phyloP scores from a whole-genome alignment of 352 stramenopile species.

The Pythium brachiatum region DNA sequence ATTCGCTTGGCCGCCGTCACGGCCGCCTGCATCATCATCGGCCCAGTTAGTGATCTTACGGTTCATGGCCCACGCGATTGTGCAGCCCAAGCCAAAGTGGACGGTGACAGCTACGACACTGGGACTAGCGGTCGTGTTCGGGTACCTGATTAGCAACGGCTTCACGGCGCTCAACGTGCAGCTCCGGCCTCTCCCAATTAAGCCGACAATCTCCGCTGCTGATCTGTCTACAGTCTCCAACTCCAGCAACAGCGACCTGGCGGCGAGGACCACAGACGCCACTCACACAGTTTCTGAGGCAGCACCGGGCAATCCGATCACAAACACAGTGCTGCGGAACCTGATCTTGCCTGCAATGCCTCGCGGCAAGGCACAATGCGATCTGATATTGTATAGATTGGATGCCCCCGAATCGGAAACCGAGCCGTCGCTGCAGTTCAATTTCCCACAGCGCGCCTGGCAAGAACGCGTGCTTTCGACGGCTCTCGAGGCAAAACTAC shows the following conservation, averaged over 20 bases:
- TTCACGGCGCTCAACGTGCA: constrained; percentile 29
- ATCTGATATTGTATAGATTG: background rate
- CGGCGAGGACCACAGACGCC: too few relatives aligned
- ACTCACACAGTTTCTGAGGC: too few relatives aligned
- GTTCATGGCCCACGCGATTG: constrained; percentile 2
- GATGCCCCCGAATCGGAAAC: background rate
- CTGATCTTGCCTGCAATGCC: background rate
- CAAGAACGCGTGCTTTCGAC: background rate
- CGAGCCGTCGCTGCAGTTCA: background rate
- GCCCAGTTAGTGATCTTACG: constrained; percentile 5
- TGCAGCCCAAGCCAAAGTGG: background rate
- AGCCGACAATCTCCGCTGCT: background rate
- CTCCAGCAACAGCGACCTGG: too few relatives aligned
- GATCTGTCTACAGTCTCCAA: constrained; percentile 2
- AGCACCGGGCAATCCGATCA: background rate
- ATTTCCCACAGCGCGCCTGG: background rate
- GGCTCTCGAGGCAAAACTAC: background rate
- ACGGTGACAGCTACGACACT: background rate
- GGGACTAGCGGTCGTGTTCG: background rate
- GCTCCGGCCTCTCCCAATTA: background rate
- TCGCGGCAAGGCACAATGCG: background rate
- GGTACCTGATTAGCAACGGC: constrained; percentile 24
- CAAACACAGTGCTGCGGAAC: background rate
- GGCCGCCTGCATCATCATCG: too few relatives aligned
- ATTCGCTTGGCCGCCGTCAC: too few relatives aligned